These are phyloP conservation scores for Adansonia gregorii DNA, from an alignment of 441 rosid genomes.

Conservation along the genomic window DNA sequence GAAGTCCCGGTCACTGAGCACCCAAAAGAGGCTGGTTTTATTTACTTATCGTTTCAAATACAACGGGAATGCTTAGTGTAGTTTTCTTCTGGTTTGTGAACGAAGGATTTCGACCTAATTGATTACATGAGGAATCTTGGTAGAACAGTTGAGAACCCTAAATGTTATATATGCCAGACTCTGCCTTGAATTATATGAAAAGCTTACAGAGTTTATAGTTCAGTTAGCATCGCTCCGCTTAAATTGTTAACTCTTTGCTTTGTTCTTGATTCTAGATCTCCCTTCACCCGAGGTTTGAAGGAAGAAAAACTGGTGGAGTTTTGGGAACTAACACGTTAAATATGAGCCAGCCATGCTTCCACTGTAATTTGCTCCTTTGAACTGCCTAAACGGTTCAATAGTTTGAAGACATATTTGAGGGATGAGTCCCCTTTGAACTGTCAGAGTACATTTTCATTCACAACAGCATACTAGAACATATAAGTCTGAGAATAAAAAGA, in stretches of 20 bases:
- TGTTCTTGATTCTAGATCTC: conserved; percentile 42
- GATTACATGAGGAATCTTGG: background rate
- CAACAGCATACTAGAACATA: background rate
- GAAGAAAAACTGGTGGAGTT: conserved; percentile 85
- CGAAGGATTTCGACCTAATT: background rate
- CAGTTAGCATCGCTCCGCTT: background rate
- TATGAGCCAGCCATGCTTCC: conserved; percentile 15
- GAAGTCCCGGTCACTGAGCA: background rate
- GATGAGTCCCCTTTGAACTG: background rate
- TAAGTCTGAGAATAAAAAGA: background rate
- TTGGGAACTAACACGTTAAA: conserved; percentile 50
- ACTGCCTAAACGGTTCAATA: background rate
- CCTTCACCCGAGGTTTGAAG: conserved; percentile 45
- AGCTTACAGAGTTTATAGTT: background rate
- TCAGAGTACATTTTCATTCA: background rate
- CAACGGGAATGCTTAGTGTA: background rate
- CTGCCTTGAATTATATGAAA: background rate
- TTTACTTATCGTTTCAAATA: background rate
- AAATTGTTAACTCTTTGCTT: background rate
- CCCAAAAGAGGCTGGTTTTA: background rate
- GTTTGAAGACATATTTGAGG: background rate
- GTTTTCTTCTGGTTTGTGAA: background rate
- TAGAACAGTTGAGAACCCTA: background rate
- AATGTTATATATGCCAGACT: background rate
- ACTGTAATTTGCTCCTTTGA: conserved; percentile 16